A percentile compares a stretch with the other conserved stretches of the same genome.
Conservation (phyloP, 495 filamentous ascomycete species). For the Penicillium macrosclerotiorum region DNA sequence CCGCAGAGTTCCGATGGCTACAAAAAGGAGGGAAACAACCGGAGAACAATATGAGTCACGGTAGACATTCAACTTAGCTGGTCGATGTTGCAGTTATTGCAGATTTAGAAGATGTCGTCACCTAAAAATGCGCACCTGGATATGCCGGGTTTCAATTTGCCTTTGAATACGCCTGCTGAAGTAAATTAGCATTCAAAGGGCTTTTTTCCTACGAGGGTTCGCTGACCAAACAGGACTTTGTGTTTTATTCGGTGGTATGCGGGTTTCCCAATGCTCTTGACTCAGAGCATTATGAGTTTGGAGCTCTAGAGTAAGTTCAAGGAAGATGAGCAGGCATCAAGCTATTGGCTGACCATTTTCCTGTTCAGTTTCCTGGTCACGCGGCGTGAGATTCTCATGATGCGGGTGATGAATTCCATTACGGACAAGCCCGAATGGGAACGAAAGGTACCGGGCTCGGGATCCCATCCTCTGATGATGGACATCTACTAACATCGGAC, state of each 20-base stretch:
- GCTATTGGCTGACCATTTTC: neutral
- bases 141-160: conserved; percentile 13
- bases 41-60: no score
- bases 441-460: no score
- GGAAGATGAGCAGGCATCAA: neutral
- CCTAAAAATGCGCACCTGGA: no score
- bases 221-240: conserved; percentile 1
- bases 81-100: no score
- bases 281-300: neutral
- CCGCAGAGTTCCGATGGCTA: no score
- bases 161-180: neutral
- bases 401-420: conserved; percentile 35
- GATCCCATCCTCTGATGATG: no score
- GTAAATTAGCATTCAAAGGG: neutral
- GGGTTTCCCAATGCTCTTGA: conserved; percentile 3
- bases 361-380: conserved; percentile 14
- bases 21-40: no score
- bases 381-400: conserved; percentile 37
- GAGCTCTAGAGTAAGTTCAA: neutral
- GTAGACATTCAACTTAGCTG: no score
- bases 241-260: neutral
- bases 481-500: no score
- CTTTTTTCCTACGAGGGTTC: neutral
- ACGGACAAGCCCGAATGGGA: conserved; percentile 50
- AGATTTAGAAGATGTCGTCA: no score